These are phyloP conservation scores for Podochytrium sp. DNA, from an alignment of 192 early-diverging fungal genomes.

Conservation along the genomic window DNA sequence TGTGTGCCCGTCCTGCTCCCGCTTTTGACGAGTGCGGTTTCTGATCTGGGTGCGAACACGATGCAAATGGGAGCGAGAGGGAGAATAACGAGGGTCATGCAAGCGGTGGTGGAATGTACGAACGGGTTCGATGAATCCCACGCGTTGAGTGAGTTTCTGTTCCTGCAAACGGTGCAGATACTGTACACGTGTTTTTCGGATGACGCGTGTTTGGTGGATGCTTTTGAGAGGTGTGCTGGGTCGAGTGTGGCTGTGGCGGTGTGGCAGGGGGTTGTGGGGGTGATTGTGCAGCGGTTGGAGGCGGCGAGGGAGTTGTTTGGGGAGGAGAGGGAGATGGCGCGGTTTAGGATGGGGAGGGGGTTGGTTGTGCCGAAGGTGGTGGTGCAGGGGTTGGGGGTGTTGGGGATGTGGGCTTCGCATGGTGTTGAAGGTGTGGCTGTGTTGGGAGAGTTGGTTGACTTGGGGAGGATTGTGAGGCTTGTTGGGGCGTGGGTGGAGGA, in stretches of 20 bases:
- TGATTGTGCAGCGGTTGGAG: background rate
- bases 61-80: background rate
- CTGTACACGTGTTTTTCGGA: background rate
- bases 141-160: background rate
- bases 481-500: background rate
- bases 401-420: background rate
- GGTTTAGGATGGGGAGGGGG: background rate
- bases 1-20: background rate
- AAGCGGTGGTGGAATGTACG: background rate
- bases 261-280: background rate
- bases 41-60: background rate
- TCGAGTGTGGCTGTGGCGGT: background rate
- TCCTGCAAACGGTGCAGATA: background rate
- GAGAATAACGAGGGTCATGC: background rate
- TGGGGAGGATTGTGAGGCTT: background rate
- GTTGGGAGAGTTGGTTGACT: too few relatives aligned
- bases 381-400: background rate
- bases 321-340: background rate
- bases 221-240: background rate
- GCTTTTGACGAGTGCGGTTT: background rate
- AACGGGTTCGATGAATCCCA: background rate
- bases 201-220: slow-evolving; percentile 8
- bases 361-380: background rate
- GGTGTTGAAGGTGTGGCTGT: background rate
- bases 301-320: background rate